A percentile compares a stretch with the other conserved stretches of the same genome.
Conservation (phyloP, 2,329 filamentous ascomycete species). For the Aspergillus brasiliensis region DNA sequence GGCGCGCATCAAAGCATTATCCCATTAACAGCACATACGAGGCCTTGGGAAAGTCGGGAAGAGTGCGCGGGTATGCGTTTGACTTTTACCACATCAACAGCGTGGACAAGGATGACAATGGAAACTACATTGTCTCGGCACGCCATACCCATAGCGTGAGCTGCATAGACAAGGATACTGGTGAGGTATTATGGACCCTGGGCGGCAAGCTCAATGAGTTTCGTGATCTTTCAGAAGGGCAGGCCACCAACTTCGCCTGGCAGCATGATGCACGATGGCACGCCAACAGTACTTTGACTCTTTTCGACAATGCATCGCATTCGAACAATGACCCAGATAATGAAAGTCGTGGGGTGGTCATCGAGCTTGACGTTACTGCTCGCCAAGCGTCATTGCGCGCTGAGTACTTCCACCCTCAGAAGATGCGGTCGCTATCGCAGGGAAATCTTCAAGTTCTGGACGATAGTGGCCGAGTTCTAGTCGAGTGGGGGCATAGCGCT, state of each 20-base stretch:
- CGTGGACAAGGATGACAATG: slow-evolving; percentile 53
- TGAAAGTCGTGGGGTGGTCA: slow-evolving; percentile 48
- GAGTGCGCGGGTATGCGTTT: slow-evolving; percentile 38
- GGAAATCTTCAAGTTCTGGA: slow-evolving; percentile 47
- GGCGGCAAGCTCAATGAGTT: slow-evolving; percentile 55
- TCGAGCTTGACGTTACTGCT: slow-evolving; percentile 41
- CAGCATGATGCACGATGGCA: slow-evolving; percentile 55
- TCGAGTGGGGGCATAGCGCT: slow-evolving; percentile 55
- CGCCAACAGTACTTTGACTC: slow-evolving; percentile 30
- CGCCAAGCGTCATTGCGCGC: slow-evolving; percentile 45
- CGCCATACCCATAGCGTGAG: slow-evolving; percentile 53
- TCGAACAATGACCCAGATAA: slow-evolving; percentile 19
- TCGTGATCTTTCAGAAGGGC: slow-evolving; percentile 42
- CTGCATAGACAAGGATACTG: slow-evolving; percentile 51
- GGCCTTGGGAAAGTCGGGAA: slow-evolving; percentile 9
- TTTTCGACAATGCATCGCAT: slow-evolving; percentile 44
- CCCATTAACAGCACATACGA: slow-evolving; percentile 27
- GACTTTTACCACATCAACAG: slow-evolving; percentile 63
- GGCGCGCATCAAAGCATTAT: slow-evolving; percentile 39
- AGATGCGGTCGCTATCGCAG: slow-evolving; percentile 42
- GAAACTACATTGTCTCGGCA: slow-evolving; percentile 58
- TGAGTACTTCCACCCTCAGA: slow-evolving; percentile 42
- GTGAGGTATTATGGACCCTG: slow-evolving; percentile 56
- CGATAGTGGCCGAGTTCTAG: slow-evolving; percentile 47
- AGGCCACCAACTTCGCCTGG: slow-evolving; percentile 42